Conservation (phyloP, 1,139 yeast species). For the Scheffersomyces quercinus region DNA sequence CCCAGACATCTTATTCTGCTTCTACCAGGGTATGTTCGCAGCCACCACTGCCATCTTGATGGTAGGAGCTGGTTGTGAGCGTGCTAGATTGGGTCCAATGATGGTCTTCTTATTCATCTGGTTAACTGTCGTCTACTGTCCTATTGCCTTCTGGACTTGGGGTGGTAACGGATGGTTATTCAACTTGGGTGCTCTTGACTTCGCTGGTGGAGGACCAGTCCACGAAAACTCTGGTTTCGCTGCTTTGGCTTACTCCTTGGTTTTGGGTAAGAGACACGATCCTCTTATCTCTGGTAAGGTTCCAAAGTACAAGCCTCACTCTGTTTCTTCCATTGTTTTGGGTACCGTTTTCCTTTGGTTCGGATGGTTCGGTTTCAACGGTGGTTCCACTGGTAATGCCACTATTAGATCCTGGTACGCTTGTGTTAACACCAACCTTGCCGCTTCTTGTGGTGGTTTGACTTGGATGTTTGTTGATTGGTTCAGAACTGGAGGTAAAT, state of each 20-base stretch:
- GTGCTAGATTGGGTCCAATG: constrained; percentile 96
- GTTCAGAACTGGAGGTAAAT: constrained; percentile 83
- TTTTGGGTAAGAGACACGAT: constrained; percentile 90
- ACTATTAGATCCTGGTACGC: constrained; percentile 93
- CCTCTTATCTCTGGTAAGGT: constrained; percentile 67
- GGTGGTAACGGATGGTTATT: constrained; percentile 88
- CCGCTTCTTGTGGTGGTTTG: constrained; percentile 89
- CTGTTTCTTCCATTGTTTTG: constrained; percentile 83
- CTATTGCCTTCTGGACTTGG: constrained; percentile 97
- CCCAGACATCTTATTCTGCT: constrained; percentile 86
- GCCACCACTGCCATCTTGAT: constrained; percentile 87
- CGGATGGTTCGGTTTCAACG: constrained; percentile 98
- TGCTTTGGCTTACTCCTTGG: constrained; percentile 87
- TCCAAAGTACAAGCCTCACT: constrained; percentile 90
- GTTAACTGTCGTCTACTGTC: constrained; percentile 96
- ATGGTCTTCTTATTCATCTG: constrained; percentile 90
- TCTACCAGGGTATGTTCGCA: constrained; percentile 96
- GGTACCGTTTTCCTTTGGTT: constrained; percentile 96
- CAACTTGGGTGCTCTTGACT: constrained; percentile 81
- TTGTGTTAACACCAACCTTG: constrained; percentile 85
- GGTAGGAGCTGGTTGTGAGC: constrained; percentile 97
- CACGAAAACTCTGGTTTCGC: constrained; percentile 94
- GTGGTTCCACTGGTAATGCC: constrained; percentile 94
- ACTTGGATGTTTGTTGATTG: constrained; percentile 93
- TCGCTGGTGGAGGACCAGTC: constrained; percentile 98